phyloP scores from a whole-genome alignment of 176 grass and related monocot genomes.

The Tillandsia fasciculata region DNA sequence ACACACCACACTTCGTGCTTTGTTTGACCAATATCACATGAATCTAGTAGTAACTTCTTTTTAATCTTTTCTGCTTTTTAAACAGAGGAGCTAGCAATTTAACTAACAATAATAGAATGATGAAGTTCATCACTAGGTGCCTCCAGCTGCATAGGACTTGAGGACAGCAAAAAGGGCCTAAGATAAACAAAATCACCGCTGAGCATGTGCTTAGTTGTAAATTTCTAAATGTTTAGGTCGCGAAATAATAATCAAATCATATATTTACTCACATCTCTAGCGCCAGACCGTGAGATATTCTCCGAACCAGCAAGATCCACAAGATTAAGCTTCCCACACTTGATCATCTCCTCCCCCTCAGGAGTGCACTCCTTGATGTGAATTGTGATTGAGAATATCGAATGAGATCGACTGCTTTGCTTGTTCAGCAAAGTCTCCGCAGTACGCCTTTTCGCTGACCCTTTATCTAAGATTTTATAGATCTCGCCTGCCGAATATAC shows the following conservation, averaged over 20 bases:
- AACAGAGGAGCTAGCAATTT: too few relatives aligned
- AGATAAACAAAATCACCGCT: too few relatives aligned
- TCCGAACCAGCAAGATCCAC: slow-evolving; percentile 99
- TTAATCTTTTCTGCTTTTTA: too few relatives aligned
- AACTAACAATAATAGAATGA: too few relatives aligned
- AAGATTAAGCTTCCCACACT: slow-evolving; percentile 99
- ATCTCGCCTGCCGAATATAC: slow-evolving; percentile 89
- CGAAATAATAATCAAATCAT: not conserved
- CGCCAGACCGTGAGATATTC: slow-evolving; percentile 97
- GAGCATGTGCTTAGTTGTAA: too few relatives aligned
- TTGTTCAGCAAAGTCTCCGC: slow-evolving; percentile 98
- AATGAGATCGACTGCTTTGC: slow-evolving; percentile 97
- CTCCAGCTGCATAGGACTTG: too few relatives aligned
- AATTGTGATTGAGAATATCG: slow-evolving; percentile 99
- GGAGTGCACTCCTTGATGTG: slow-evolving; percentile 95
- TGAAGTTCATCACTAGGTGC: too few relatives aligned
- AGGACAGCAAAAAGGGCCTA: too few relatives aligned
- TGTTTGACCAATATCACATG: too few relatives aligned
- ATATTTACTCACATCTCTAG: slow-evolving; percentile 85
- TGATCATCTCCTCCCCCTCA: slow-evolving; percentile 99
- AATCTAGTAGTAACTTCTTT: too few relatives aligned
- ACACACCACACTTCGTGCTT: too few relatives aligned
- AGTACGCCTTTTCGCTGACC: slow-evolving; percentile 93
- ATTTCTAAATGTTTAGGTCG: too few relatives aligned
- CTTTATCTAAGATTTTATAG: slow-evolving; percentile 99